Evolutionary conservation across 2,329 filamentous ascomycete genomes (phyloP).

Genomic region (Penicillium capsulatum): DNA sequence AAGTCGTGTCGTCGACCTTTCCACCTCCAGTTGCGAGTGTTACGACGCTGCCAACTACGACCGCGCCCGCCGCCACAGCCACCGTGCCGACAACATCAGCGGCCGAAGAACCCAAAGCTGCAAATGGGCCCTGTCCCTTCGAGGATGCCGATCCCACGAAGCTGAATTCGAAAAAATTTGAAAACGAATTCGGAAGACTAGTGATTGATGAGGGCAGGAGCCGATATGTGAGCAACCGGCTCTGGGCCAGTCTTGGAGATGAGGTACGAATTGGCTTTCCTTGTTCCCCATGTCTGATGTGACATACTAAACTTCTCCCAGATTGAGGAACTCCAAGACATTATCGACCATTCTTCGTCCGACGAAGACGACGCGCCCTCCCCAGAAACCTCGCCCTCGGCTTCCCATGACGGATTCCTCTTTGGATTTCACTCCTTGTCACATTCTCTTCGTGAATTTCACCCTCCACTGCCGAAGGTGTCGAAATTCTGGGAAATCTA

Average conservation of each 20-base stretch:
- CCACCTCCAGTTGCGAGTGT: slow-evolving; percentile 8
- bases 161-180: slow-evolving; percentile 17
- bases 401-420: slow-evolving; percentile 55
- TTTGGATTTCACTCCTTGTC: slow-evolving; percentile 58
- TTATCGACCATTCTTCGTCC: slow-evolving; percentile 55
- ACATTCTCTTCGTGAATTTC: slow-evolving; percentile 54
- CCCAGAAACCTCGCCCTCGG: slow-evolving; percentile 40
- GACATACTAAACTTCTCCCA: slow-evolving; percentile 24
- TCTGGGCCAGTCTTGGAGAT: slow-evolving; percentile 59
- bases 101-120: neutral
- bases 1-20: slow-evolving; percentile 7
- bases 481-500: slow-evolving; percentile 55
- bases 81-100: neutral
- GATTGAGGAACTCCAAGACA: slow-evolving; percentile 60
- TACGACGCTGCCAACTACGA: no score
- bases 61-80: neutral
- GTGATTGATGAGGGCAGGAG: slow-evolving; percentile 58
- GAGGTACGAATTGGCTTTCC: slow-evolving; percentile 43
- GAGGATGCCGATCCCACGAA: slow-evolving; percentile 24
- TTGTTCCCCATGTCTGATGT: neutral
- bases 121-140: slow-evolving; percentile 15
- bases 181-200: slow-evolving; percentile 51
- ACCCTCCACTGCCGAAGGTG: slow-evolving; percentile 51
- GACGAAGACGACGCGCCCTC: slow-evolving; percentile 54
- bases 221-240: slow-evolving; percentile 59